Percentiles rank a stretch among this genome's conserved stretches.
phyloP scores from a whole-genome alignment of 192 early-diverging fungal species.

The Coemansia reversa region DNA sequence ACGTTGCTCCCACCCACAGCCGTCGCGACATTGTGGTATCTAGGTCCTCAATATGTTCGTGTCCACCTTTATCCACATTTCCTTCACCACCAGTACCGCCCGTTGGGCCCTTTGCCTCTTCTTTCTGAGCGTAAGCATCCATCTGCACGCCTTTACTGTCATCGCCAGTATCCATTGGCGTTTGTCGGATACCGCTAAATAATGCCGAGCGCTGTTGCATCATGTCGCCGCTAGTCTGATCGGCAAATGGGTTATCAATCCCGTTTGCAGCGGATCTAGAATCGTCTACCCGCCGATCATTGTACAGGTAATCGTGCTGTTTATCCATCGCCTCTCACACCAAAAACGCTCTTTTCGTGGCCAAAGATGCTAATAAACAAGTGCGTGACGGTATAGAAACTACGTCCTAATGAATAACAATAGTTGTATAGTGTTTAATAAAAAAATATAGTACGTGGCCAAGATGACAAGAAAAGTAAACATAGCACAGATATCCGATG shows the following conservation, averaged over 20 bases:
- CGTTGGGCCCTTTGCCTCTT: background rate
- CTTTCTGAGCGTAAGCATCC: conserved; percentile 27
- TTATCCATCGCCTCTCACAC: conserved; percentile 19
- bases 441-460: background rate
- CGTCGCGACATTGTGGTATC: conserved; percentile 33
- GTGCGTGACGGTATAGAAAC: background rate
- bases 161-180: background rate
- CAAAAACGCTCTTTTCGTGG: background rate
- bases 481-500: background rate
- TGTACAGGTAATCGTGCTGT: conserved; percentile 27
- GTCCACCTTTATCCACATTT: conserved; percentile 33
- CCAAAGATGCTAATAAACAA: background rate
- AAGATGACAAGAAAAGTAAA: background rate
- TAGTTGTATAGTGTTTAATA: background rate
- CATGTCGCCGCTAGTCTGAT: conserved; percentile 11
- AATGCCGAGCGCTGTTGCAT: conserved; percentile 1
- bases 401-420: background rate
- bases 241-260: conserved; percentile 33
- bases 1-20: conserved; percentile 30
- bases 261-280: conserved; percentile 18
- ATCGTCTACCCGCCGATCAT: conserved; percentile 13
- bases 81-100: conserved; percentile 49
- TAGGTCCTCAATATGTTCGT: conserved; percentile 40
- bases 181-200: conserved; percentile 2
- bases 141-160: conserved; percentile 22